These are phyloP conservation scores for Ustilago sp. DNA, from an alignment of 1,284 basidiomycete species.

Conservation along the genomic window DNA sequence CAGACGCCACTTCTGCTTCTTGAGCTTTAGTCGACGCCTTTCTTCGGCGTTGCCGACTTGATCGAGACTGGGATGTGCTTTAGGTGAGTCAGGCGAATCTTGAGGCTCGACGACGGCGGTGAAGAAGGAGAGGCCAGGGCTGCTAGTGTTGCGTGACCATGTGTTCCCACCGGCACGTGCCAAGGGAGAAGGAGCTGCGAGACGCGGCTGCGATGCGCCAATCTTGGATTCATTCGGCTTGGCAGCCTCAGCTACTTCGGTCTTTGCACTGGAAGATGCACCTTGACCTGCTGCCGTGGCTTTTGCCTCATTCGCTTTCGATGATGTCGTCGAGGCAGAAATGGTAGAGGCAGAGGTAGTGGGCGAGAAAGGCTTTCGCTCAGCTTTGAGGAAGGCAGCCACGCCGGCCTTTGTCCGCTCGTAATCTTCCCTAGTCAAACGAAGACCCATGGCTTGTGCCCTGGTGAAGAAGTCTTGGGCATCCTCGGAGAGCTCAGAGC, in stretches of 20 bases:
- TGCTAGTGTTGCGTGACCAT: constrained; percentile 49
- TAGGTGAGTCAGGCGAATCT: constrained; percentile 35
- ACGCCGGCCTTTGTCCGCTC: constrained; percentile 66
- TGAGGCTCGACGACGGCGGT: constrained; percentile 49
- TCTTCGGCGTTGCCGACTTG: constrained; percentile 58
- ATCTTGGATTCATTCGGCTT: constrained; percentile 19
- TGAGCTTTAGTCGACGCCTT: constrained; percentile 51
- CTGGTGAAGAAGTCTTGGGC: constrained; percentile 65
- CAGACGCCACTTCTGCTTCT: constrained; percentile 51
- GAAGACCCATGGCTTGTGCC: constrained; percentile 65
- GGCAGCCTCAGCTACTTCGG: constrained; percentile 11
- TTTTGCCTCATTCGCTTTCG: constrained; percentile 15
- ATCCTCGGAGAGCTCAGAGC: constrained; percentile 36
- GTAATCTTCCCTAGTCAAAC: constrained; percentile 64
- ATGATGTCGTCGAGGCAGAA: constrained; percentile 11
- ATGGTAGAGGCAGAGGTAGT: constrained; percentile 5
- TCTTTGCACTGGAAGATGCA: constrained; percentile 7
- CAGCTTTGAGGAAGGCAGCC: constrained; percentile 65
- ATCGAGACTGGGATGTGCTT: constrained; percentile 52
- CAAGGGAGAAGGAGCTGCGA: constrained; percentile 29
- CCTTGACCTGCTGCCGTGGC: neutral
- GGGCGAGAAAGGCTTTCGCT: constrained; percentile 44
- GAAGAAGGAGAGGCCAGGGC: constrained; percentile 57
- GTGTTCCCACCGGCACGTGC: constrained; percentile 21
- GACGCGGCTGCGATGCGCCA: constrained; percentile 21